Evolutionary conservation across 2,329 filamentous ascomycete species (phyloP).

Genomic region (Trichoderma atrobrunneum): DNA sequence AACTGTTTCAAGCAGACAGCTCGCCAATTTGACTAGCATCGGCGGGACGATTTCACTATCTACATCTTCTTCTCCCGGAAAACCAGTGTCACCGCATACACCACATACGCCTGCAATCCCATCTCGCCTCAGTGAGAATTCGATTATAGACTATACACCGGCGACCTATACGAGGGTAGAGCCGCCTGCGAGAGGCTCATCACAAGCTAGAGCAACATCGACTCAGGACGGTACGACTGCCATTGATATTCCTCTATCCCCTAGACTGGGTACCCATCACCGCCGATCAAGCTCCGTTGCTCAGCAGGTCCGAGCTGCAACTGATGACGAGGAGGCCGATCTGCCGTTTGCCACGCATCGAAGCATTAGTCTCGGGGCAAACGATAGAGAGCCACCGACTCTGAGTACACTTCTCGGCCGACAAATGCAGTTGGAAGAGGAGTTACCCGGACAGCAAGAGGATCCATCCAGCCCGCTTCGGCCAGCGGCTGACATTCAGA

Average conservation of each 20-base stretch:
- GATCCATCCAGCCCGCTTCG: constrained; percentile 33
- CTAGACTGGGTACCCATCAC: constrained; percentile 54
- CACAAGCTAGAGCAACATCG: constrained; percentile 29
- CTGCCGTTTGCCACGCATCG: constrained; percentile 60
- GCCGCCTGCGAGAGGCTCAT: constrained; percentile 30
- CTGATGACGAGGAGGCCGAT: constrained; percentile 60
- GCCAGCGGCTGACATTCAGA: constrained; percentile 42
- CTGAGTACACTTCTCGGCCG: constrained; percentile 60
- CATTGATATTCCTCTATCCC: constrained; percentile 72
- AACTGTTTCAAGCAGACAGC: constrained; percentile 63
- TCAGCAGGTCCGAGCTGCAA: constrained; percentile 55
- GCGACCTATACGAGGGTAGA: constrained; percentile 30
- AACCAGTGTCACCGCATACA: constrained; percentile 84
- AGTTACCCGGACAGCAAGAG: constrained; percentile 23
- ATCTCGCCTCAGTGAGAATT: constrained; percentile 88
- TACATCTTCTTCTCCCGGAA: constrained; percentile 83
- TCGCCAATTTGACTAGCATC: constrained; percentile 63
- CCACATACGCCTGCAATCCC: constrained; percentile 92
- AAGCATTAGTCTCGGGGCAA: constrained; percentile 65
- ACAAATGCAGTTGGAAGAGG: constrained; percentile 37
- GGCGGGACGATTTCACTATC: constrained; percentile 73
- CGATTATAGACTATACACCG: constrained; percentile 51
- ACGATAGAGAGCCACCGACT: constrained; percentile 62
- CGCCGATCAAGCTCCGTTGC: constrained; percentile 69
- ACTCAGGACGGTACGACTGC: constrained; percentile 58